phyloP scores from a whole-genome alignment of 2,329 filamentous ascomycete genomes.

The Paraphaeosphaeria sporulosa region DNA sequence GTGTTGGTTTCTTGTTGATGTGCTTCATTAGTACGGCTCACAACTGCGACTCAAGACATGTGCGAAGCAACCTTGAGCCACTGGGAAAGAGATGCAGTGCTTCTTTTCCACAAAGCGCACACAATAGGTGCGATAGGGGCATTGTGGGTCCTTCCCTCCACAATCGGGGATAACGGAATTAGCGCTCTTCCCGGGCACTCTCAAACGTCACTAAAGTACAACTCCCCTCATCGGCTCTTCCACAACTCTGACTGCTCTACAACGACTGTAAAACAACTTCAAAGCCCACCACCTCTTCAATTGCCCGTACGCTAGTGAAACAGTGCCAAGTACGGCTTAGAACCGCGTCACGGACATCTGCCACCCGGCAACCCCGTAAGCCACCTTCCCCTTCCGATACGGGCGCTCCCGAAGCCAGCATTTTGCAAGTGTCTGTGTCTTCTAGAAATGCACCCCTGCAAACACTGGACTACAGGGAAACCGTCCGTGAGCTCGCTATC shows the following conservation, averaged over 20 bases:
- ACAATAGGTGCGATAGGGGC: not conserved
- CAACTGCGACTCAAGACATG: too few species aligned
- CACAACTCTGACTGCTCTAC: not conserved
- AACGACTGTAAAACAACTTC: not conserved
- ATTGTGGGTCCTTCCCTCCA: not conserved
- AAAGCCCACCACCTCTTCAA: not conserved
- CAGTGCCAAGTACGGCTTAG: not conserved
- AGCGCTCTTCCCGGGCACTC: not conserved
- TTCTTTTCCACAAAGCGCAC: not conserved
- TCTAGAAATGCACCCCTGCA: constrained; percentile 5
- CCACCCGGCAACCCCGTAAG: constrained; percentile 7
- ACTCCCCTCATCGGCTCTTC: not conserved
- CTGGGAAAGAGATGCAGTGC: too few species aligned
- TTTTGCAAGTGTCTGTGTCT: not conserved
- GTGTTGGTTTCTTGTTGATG: too few species aligned
- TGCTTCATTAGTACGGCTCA: too few species aligned
- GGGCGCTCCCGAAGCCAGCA: not conserved
- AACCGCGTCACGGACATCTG: not conserved
- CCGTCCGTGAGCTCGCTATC: not conserved
- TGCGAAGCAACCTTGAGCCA: too few species aligned
- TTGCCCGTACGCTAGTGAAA: not conserved
- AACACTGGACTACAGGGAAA: not conserved
- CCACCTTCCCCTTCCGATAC: constrained; percentile 6
- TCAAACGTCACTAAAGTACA: not conserved
- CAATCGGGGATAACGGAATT: not conserved